These are phyloP conservation scores for Penicillium pulvis DNA, from an alignment of 495 filamentous ascomycete genomes.

Conservation along the genomic window DNA sequence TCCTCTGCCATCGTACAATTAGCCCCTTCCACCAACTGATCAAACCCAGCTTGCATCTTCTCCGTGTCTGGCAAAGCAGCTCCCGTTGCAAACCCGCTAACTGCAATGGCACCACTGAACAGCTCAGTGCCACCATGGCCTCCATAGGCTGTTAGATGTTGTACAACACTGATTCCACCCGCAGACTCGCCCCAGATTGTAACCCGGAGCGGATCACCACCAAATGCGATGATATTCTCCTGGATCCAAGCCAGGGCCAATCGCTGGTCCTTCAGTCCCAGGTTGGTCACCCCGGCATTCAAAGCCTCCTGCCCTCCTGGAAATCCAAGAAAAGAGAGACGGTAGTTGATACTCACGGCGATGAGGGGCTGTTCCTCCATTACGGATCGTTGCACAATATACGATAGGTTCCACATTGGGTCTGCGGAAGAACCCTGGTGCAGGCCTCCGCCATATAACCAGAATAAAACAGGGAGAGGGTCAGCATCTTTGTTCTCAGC, in stretches of 20 bases:
- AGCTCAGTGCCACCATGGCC: conserved; percentile 6
- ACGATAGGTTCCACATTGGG: conserved; percentile 42
- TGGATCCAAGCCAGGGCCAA: conserved; percentile 57
- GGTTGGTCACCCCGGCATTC: conserved; percentile 32
- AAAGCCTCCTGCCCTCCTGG: conserved; percentile 29
- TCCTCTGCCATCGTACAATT: background rate
- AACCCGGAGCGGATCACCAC: conserved; percentile 54
- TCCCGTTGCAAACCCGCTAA: background rate
- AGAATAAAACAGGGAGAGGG: conserved; percentile 49
- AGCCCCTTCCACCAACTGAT: background rate
- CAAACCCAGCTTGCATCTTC: background rate
- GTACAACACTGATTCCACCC: conserved; percentile 17
- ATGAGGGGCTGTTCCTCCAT: conserved; percentile 48
- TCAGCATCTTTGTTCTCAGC: conserved; percentile 4
- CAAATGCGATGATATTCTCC: conserved; percentile 54
- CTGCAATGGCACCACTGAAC: conserved; percentile 8
- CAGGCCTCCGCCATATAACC: conserved; percentile 49
- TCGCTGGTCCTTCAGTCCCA: conserved; percentile 62
- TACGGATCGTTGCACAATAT: conserved; percentile 34
- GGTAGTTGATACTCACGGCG: conserved; percentile 59
- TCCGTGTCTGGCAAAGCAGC: background rate
- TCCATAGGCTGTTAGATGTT: conserved; percentile 6
- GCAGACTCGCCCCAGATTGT: conserved; percentile 46
- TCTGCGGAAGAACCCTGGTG: conserved; percentile 40
- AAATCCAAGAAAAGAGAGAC: conserved; percentile 59